Evolutionary conservation across 495 filamentous ascomycete genomes (phyloP).

Genomic region (Penicillium odoratum): DNA sequence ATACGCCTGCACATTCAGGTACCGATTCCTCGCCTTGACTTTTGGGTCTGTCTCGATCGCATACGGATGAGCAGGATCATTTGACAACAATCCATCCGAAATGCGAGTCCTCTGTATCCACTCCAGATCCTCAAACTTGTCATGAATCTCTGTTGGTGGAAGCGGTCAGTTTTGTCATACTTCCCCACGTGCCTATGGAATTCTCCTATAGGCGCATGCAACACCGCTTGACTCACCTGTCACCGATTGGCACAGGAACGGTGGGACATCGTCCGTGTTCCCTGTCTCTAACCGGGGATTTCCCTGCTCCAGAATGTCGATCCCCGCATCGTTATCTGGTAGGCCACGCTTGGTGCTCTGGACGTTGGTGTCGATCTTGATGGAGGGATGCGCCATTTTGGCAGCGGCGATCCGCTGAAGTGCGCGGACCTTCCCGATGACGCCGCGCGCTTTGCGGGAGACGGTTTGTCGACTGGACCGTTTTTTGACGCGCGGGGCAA

Average conservation of each 20-base stretch:
- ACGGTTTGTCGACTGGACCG: conserved; percentile 36
- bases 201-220: conserved; percentile 26
- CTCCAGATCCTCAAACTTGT: conserved; percentile 51
- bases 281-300: conserved; percentile 34
- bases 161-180: conserved; percentile 21
- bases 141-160: conserved; percentile 40
- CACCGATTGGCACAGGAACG: conserved; percentile 45
- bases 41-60: conserved; percentile 53
- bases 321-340: conserved; percentile 37
- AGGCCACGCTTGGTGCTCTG: conserved; percentile 44
- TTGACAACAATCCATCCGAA: conserved; percentile 34
- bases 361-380: conserved; percentile 49
- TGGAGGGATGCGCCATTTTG: conserved; percentile 49
- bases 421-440: conserved; percentile 49
- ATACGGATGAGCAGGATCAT: conserved; percentile 44
- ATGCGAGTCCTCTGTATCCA: conserved; percentile 46
- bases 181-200: conserved; percentile 21
- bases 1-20: conserved; percentile 84
- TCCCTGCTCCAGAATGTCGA: conserved; percentile 36
- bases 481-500: conserved; percentile 36
- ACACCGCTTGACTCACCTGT: conserved; percentile 36
- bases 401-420: conserved; percentile 46
- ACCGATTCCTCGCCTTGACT: conserved; percentile 68
- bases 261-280: conserved; percentile 40
- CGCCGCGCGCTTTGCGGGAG: conserved; percentile 47